Evolutionary conservation across 805 yeast genomes (phyloP).

Genomic region (Starmerella vaccinii): DNA sequence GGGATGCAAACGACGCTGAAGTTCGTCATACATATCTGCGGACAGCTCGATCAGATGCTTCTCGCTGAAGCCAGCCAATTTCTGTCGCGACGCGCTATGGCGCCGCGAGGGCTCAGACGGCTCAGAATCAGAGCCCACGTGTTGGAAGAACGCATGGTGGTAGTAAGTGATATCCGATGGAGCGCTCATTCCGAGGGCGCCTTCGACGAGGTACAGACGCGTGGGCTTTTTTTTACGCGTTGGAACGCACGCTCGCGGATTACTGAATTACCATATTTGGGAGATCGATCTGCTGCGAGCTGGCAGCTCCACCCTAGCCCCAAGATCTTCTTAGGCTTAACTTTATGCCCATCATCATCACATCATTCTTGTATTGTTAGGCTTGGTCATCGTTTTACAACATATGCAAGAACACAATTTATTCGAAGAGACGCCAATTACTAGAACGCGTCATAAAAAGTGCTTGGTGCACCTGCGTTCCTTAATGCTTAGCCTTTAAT

Average conservation of each 20-base stretch:
- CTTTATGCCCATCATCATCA: neutral
- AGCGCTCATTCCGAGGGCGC: conserved; percentile 6
- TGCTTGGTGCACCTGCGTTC: no score
- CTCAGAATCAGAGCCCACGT: neutral
- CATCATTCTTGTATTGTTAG: no score
- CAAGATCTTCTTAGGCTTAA: no score
- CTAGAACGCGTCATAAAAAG: no score
- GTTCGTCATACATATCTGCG: conserved; percentile 90
- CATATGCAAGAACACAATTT: no score
- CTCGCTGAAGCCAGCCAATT: conserved; percentile 44
- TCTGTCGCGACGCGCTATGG: conserved; percentile 27
- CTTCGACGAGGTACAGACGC: neutral
- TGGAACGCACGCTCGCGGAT: neutral
- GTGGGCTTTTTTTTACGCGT: conserved; percentile 6
- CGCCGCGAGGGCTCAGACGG: conserved; percentile 12
- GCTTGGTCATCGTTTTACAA: no score
- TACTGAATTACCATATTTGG: conserved; percentile 3
- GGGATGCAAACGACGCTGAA: conserved; percentile 57
- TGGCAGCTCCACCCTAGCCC: neutral
- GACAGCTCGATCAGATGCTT: conserved; percentile 82
- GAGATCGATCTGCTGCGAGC: conserved; percentile 3
- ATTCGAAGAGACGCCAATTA: no score
- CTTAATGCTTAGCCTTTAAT: no score
- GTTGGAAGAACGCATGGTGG: conserved; percentile 21
- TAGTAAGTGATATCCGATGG: conserved; percentile 9